phyloP scores from a whole-genome alignment of 2,329 filamentous ascomycete genomes.

The Microcyclospora tardicrescens region DNA sequence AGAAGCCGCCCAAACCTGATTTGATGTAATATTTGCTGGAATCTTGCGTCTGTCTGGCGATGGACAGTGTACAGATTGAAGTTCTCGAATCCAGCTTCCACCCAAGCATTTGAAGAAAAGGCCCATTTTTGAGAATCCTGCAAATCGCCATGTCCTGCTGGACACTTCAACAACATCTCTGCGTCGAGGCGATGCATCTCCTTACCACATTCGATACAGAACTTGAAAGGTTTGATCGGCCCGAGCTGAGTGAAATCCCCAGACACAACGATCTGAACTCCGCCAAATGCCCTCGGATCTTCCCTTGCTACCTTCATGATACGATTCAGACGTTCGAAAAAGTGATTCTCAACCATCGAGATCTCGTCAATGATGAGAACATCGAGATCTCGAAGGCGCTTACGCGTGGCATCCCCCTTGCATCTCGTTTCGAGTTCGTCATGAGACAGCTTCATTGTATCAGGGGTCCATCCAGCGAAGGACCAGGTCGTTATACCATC shows the following conservation, averaged over 20 bases:
- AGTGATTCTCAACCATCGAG: conserved; percentile 49
- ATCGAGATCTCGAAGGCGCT: conserved; percentile 33
- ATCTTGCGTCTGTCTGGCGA: conserved; percentile 40
- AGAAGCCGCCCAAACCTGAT: neutral
- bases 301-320: conserved; percentile 4
- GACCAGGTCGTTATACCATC: conserved; percentile 43
- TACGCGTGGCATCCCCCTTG: conserved; percentile 21
- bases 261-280: conserved; percentile 34
- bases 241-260: conserved; percentile 50
- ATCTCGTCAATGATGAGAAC: conserved; percentile 54
- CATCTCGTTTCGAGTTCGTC: conserved; percentile 14
- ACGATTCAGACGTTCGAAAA: conserved; percentile 39
- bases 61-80: conserved; percentile 42
- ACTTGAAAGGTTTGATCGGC: conserved; percentile 42
- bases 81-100: conserved; percentile 38
- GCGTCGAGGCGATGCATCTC: neutral
- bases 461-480: conserved; percentile 44
- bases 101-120: conserved; percentile 44
- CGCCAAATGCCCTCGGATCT: conserved; percentile 6
- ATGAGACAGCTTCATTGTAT: conserved; percentile 32
- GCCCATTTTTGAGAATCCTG: conserved; percentile 43
- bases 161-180: too few relatives aligned
- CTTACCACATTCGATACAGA: conserved; percentile 26
- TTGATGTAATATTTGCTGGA: conserved; percentile 38
- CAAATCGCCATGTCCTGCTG: neutral